Evolutionary conservation across 2,329 filamentous ascomycete genomes (phyloP), one percentile per base, ranked within the genome.

Genomic region (Teratosphaeria gauchensis): DNA sequence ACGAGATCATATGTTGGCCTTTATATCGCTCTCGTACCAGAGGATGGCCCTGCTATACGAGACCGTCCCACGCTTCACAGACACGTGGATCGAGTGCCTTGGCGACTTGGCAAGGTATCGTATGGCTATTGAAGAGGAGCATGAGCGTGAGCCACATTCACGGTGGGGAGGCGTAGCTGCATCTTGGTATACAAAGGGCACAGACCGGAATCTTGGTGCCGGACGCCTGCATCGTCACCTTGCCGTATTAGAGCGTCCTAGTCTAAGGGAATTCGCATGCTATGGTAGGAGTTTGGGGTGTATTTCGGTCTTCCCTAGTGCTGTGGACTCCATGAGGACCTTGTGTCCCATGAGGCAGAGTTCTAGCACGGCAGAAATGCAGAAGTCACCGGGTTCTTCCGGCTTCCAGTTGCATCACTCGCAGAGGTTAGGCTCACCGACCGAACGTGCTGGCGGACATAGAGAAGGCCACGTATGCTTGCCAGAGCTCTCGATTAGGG

Each of bases 41-140:
- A 95, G 95, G 84, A 90, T 96, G 82, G 87, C 89, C 0, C 73
- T 96, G 0, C 74, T 96, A 0, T 88, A 91, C 60, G 92, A 97
- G 66, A 95, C 89, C 0, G 89, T 96, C 0, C 85, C 88, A 0
- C 80, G 82, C 0, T 96, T 95, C 64, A 83, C 88, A 56, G 88
- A 94, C 59, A 96, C 89, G 0, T 97, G 92, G 92, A 89, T 95
- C 8, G 92, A 96, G 64, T 96, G 92, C 56, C 76, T 97, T 0
- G 92, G 92, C 0, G 92, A 97, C 68, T 74, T 97, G 0, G 88
- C 87, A 0, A 79, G 92, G 21, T 96, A 95, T 66, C 80, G 87
- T 0, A 96, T 96, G 91, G 90, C 91, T 0, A 91, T 96, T 51
- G 92, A 96, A 70, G 88, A 95, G 48, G n/a, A n/a, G n/a, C n/a